Evolutionary conservation across 129 eudicot genomes (phyloP), one percentile per base, ranked within the genome.

Genomic region (Solidago caesia): DNA sequence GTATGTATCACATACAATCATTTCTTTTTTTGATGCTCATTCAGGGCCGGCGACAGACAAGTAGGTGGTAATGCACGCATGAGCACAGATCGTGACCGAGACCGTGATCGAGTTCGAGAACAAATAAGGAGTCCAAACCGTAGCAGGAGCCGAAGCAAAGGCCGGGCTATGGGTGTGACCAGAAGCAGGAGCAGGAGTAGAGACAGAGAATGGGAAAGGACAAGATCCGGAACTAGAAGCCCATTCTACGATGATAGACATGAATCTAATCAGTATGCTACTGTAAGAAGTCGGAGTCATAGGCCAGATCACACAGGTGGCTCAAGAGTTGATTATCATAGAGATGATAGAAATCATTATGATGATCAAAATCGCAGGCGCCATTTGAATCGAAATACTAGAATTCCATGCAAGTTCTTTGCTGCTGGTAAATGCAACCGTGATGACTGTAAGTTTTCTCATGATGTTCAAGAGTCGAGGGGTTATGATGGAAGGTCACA

Each of bases 361-460:
- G 57, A 53, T 69, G 86, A 47, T 75, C 70, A 55, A 45, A 88
- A 80, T 59, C 64, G 3, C 61, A 83, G 82, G 52, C 86, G 64
- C 10, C 84, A 78, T 62, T 64, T 72, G 41, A 52, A 55, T 53
- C 82, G 72, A 67, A 77, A 57, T 67, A 84, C 77, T 73, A 88
- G 80, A 63, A 44, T 73, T 26, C 67, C 80, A 29, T 92, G 97
- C 86, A 89, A 69, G 77, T 87, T 43, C 66, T 92, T 92, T 89
- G 70, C 81, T 11, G 86, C 71, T 8, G 97, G 97, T 65, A 87
- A 83, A 52, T 92, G 97, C 66, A 68, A 80, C 39, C 81, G 93
- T 55, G 89, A 82, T 68, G 78, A 87, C 76, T 92, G 97, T 80
- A 87, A 72, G 70, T 89, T 87, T 73, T 89, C 88, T 75, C 97